Base-by-base conservation (phyloP, 805 yeast genomes). In the Starmerella vaccinii region DNA sequence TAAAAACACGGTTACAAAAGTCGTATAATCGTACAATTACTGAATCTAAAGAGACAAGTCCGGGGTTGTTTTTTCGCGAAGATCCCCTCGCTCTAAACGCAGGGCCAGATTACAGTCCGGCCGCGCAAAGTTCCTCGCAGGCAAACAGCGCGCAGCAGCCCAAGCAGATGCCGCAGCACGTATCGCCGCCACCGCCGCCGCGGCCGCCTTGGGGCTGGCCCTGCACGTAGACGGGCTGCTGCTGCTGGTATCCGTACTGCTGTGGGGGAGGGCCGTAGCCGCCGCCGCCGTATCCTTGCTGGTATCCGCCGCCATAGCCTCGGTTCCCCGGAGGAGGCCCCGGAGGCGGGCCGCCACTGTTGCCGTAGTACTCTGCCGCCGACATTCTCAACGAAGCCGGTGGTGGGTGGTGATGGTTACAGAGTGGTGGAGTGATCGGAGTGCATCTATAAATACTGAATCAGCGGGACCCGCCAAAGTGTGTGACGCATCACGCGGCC, bases 181-280 rank as follows among this genome's bases (percentile, higher is more conserved):
- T 35, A 22, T 49, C 62, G 34, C 64, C 62, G 19, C 59, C 61
- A 32, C 60, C 59, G 18, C 58, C 57, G 32, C 52, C 43, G 42
- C 60, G 57, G 7, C 53, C 45, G 18, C 51, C 47, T 38, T 57
- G 55, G 22, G 47, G 63, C 39, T 56, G 63, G 52, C 60, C 62
- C 51, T 64, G 68, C 12, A 62, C 68, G 49, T 66, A 65, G 19
- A 63, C 64, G 9, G 68, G 68, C 61, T 64, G 68, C 53, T 61
- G 68, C 58, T 65, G 68, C 41, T 59, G 57, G 49, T 59, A 58
- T 37, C 58, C 58, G 27, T 54, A 54, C 46, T 53, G 55, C 47
- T 58, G 63, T 23, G 55, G 51, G 27, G 59, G 65, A 9, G 54
- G 52, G 45, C 58, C 58, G 27, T 59, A 41, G 18, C 52, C 45